Conservation (phyloP, 768 basidiomycete species). For the Lactarius vividus region DNA sequence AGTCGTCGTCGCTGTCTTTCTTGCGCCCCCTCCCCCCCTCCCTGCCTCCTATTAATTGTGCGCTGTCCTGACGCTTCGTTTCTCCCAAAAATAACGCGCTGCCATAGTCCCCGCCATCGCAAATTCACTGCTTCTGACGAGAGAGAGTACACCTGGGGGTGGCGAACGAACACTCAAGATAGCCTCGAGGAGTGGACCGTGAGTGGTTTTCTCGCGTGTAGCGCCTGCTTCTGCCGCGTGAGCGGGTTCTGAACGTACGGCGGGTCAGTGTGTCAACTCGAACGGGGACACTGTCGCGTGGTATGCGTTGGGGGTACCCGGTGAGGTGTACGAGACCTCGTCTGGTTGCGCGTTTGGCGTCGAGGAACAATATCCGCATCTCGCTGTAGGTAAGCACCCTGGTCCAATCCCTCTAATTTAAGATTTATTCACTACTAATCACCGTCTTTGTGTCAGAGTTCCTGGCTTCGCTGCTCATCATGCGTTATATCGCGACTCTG, state of each 20-base stretch:
- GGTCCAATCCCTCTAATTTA: background rate
- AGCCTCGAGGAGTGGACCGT: conserved; percentile 72
- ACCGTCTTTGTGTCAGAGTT: conserved; percentile 43
- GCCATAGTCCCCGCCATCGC: conserved; percentile 32
- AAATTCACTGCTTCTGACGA: conserved; percentile 60
- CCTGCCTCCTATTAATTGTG: background rate
- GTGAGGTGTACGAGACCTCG: conserved; percentile 52
- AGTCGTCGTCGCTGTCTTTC: background rate
- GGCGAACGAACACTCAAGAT: conserved; percentile 37
- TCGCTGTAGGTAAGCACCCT: conserved; percentile 50
- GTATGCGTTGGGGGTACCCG: conserved; percentile 54
- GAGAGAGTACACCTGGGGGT: conserved; percentile 60
- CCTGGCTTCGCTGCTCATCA: conserved; percentile 58
- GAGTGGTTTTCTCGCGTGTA: conserved; percentile 30
- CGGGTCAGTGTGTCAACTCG: conserved; percentile 51
- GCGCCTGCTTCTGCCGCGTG: background rate
- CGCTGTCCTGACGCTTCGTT: background rate
- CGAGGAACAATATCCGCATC: conserved; percentile 55
- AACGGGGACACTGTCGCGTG: conserved; percentile 53
- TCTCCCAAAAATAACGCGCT: background rate
- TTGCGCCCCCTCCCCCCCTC: background rate
- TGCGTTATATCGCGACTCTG: conserved; percentile 57
- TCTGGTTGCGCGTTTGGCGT: conserved; percentile 64
- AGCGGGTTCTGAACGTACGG: background rate
- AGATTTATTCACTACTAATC: background rate